Conservation (phyloP, 2,329 filamentous ascomycete genomes). For the Trichoderma atroviride region DNA sequence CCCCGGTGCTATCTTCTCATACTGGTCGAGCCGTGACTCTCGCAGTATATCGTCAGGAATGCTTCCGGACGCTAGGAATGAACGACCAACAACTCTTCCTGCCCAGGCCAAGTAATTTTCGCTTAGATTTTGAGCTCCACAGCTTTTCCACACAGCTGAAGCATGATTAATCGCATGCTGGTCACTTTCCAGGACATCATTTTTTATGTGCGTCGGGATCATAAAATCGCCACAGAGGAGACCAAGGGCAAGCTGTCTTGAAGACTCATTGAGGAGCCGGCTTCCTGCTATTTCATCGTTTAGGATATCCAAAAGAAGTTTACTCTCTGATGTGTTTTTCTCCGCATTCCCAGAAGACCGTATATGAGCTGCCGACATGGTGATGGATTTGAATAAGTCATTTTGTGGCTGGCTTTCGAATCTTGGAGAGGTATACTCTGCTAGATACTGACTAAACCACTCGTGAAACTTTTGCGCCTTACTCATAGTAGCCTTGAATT, state of each 20-base stretch:
- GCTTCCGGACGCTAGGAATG: constrained; percentile 76
- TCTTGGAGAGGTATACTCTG: constrained; percentile 58
- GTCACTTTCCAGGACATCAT: constrained; percentile 73
- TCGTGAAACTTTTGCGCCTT: constrained; percentile 75
- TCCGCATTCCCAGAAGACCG: constrained; percentile 69
- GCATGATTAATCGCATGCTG: constrained; percentile 63
- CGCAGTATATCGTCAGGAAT: constrained; percentile 62
- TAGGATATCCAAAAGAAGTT: constrained; percentile 76
- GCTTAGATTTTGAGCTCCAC: constrained; percentile 64
- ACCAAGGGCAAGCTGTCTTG: constrained; percentile 69
- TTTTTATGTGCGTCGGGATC: constrained; percentile 45
- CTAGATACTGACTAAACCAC: constrained; percentile 76
- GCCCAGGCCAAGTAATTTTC: constrained; percentile 81
- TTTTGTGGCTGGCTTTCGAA: constrained; percentile 55
- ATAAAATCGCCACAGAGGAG: constrained; percentile 77
- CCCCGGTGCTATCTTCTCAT: constrained; percentile 50
- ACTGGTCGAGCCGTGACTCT: constrained; percentile 60
- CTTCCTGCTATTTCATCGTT: constrained; percentile 66
- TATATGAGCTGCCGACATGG: constrained; percentile 68
- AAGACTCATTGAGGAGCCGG: constrained; percentile 69
- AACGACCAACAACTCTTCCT: constrained; percentile 78
- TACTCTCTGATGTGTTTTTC: constrained; percentile 73
- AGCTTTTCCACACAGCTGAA: constrained; percentile 75
- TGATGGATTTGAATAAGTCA: constrained; percentile 66
- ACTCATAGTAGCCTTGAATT: constrained; percentile 74